Evolutionary conservation across 805 yeast genomes (phyloP).

Genomic region (Maudiozyma pseudohumilis): DNA sequence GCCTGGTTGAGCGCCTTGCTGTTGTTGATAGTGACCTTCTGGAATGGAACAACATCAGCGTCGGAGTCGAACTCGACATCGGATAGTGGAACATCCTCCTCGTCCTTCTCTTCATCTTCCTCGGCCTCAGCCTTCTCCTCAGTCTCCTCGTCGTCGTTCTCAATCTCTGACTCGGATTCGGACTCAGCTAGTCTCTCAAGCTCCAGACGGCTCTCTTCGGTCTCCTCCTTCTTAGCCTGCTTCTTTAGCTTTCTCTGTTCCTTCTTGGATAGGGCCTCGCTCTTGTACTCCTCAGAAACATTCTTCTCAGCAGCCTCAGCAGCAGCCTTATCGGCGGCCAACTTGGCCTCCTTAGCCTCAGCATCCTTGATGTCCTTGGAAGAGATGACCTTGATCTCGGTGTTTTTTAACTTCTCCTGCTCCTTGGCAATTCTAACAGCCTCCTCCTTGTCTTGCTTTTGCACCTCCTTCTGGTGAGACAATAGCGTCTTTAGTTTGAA

Average conservation of each 20-base stretch:
- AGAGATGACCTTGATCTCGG: slow-evolving; percentile 28
- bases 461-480: slow-evolving; percentile 20
- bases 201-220: slow-evolving; percentile 13
- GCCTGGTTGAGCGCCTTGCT: slow-evolving; percentile 69
- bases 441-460: slow-evolving; percentile 16
- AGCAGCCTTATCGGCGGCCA: slow-evolving; percentile 8
- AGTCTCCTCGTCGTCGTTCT: slow-evolving; percentile 47
- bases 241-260: slow-evolving; percentile 35
- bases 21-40: slow-evolving; percentile 82
- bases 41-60: slow-evolving; percentile 88
- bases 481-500: slow-evolving; percentile 25
- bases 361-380: slow-evolving; percentile 20
- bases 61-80: slow-evolving; percentile 91
- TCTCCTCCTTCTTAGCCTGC: slow-evolving; percentile 29
- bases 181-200: slow-evolving; percentile 28
- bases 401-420: slow-evolving; percentile 14
- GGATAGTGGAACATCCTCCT: slow-evolving; percentile 76
- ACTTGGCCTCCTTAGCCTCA: slow-evolving; percentile 1
- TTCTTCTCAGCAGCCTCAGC: slow-evolving; percentile 4
- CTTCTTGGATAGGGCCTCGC: slow-evolving; percentile 43
- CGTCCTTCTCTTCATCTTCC: slow-evolving; percentile 55
- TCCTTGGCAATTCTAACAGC: slow-evolving; percentile 17
- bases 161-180: slow-evolving; percentile 40
- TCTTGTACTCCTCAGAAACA: slow-evolving; percentile 34
- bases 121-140: slow-evolving; percentile 34